phyloP scores from a whole-genome alignment of 2,329 filamentous ascomycete species.

The Sclerotinia spermophila region DNA sequence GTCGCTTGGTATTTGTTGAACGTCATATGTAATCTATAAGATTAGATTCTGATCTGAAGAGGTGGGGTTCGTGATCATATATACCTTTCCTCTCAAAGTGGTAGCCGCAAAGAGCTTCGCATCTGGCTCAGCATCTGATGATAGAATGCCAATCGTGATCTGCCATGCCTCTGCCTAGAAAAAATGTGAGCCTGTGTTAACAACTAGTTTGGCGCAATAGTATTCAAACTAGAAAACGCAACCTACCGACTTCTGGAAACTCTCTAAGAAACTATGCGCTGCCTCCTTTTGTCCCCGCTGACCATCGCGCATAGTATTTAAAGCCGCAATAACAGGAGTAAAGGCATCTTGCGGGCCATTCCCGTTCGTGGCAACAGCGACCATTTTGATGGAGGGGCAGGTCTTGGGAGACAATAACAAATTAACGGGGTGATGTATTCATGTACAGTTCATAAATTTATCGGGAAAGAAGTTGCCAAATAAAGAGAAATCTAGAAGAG shows the following conservation, averaged over 20 bases:
- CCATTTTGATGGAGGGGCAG: slow-evolving; percentile 36
- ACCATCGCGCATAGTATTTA: slow-evolving; percentile 86
- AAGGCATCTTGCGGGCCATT: slow-evolving; percentile 67
- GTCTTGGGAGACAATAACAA: slow-evolving; percentile 19
- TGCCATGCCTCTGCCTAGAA: slow-evolving; percentile 83
- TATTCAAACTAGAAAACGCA: slow-evolving; percentile 15
- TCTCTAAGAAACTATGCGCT: slow-evolving; percentile 86
- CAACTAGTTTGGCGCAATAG: slow-evolving; percentile 18
- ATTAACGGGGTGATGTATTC: slow-evolving; percentile 17
- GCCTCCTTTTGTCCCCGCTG: slow-evolving; percentile 81
- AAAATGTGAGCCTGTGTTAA: slow-evolving; percentile 27
- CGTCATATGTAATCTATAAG: slow-evolving; percentile 87
- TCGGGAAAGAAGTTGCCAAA: not conserved
- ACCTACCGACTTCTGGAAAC: slow-evolving; percentile 96
- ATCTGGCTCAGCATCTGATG: slow-evolving; percentile 75
- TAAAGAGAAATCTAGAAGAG: not conserved
- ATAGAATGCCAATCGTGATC: slow-evolving; percentile 79
- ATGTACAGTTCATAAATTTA: slow-evolving; percentile 18
- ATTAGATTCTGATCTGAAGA: slow-evolving; percentile 23
- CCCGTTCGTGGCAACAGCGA: slow-evolving; percentile 47
- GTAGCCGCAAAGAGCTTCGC: slow-evolving; percentile 94
- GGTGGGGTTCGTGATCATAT: slow-evolving; percentile 30
- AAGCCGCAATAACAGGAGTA: slow-evolving; percentile 79
- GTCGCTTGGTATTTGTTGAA: slow-evolving; percentile 77
- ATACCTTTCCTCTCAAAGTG: slow-evolving; percentile 95